Conservation (phyloP, 2,329 filamentous ascomycete species). For the Trichocomaceae sp. region DNA sequence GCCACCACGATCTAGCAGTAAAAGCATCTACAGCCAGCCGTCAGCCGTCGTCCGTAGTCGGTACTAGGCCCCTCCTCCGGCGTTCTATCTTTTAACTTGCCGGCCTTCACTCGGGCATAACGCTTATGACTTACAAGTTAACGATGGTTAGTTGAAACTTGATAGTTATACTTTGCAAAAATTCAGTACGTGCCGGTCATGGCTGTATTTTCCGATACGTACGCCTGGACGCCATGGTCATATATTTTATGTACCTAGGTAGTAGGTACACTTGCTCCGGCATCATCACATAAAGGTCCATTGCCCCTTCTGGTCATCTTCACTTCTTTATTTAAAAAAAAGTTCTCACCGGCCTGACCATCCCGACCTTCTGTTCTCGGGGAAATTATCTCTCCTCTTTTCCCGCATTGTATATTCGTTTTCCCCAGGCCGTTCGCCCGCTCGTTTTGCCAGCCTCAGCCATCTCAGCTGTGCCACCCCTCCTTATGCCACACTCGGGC, state of each 20-base stretch:
- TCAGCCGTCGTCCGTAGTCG: background rate
- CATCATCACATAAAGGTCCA: background rate
- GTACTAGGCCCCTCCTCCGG: background rate
- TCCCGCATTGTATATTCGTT: background rate
- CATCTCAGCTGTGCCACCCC: conserved; percentile 1
- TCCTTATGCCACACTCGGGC: conserved; percentile 11
- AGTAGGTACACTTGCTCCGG: background rate
- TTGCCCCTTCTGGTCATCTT: background rate
- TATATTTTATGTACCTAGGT: background rate
- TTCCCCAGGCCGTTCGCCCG: background rate
- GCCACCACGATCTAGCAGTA: background rate
- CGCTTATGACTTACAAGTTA: too few relatives aligned
- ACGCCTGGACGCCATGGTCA: background rate
- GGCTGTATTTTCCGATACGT: conserved; percentile 8
- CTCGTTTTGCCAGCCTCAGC: background rate
- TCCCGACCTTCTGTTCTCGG: background rate
- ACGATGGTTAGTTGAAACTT: background rate
- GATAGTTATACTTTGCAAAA: background rate
- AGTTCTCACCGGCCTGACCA: background rate
- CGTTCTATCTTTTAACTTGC: background rate
- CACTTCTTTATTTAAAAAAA: background rate
- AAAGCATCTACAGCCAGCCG: background rate
- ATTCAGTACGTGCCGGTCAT: conserved; percentile 3
- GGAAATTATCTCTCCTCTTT: background rate
- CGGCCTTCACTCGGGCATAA: background rate